Evolutionary conservation across 345 rosid genomes (phyloP), one percentile per base, ranked within the genome.

Genomic region (Aquilaria sinensis): DNA sequence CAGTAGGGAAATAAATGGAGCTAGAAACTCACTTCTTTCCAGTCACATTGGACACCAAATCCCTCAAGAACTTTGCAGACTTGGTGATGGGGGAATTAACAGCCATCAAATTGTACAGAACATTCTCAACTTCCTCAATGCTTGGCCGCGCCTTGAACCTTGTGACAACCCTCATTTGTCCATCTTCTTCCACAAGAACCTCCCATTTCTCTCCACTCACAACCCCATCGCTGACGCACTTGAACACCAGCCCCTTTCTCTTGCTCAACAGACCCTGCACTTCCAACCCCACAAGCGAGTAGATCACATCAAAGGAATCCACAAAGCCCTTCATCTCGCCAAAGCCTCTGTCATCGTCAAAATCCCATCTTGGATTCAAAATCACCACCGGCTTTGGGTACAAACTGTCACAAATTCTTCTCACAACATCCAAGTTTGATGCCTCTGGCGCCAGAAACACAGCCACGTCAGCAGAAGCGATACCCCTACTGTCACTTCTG

Each of bases 31-130:
- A 82, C 78, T 80, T 89, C 59, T 75, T 85, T 58, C 96, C 89
- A 2, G 91, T 84, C 51, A 87, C 83, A 75, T 79, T 84, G 9
- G 88, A 87, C 43, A 89, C 83, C 71, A 92, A 72, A 74, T 82
- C 85, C 43, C 60, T 81, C 47, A 87, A 72, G 37, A 89, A 87
- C 85, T 82, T 85, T 5, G 89, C 89, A 56, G 96, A 89, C 72
- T 92, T 89, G 12, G 92, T 83, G 29, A 92, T 85, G 1, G 98
- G 96, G 0, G 98, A 89, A 65, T 89, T 87, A 70, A 89, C 71
- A 57, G 92, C 96, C 95, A 92, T 85, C 77, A 85, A 70, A 62
- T 92, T 89, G 63, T 89, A 89, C 72, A 89, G 55, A 31, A 89
- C 91, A 65, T 31, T 80, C 77, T 92, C 96, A 57, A 87, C 91